Conservation (phyloP, 2,329 filamentous ascomycete species). For the Nemania diffusa region DNA sequence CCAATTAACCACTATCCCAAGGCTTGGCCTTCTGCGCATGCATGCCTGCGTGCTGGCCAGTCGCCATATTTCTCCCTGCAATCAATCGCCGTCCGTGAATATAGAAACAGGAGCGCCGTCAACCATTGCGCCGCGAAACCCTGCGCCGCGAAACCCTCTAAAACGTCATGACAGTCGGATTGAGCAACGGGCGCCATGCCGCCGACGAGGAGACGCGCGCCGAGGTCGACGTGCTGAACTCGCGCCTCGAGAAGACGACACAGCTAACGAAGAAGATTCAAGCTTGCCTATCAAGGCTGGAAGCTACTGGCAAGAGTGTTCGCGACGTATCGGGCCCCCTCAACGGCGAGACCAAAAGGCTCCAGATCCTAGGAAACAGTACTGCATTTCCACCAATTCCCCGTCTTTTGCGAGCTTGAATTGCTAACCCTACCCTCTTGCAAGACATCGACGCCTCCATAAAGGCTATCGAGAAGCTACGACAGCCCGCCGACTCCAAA, state of each 20-base stretch:
- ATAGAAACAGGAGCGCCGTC: neutral
- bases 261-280: slow-evolving; percentile 96
- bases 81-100: neutral
- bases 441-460: slow-evolving; percentile 86
- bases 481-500: slow-evolving; percentile 92
- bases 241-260: slow-evolving; percentile 87
- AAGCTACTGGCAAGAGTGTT: slow-evolving; percentile 89
- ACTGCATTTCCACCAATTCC: slow-evolving; percentile 44
- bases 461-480: slow-evolving; percentile 85
- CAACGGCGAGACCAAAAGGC: slow-evolving; percentile 87
- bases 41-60: neutral
- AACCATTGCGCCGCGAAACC: neutral
- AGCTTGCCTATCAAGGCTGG: slow-evolving; percentile 82
- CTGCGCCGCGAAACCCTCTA: neutral
- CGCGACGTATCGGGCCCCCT: slow-evolving; percentile 92
- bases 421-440: slow-evolving; percentile 38
- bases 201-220: slow-evolving; percentile 74
- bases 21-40: neutral
- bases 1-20: neutral
- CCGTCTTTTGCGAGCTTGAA: neutral
- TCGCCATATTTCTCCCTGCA: neutral
- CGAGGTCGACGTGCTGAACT: slow-evolving; percentile 76
- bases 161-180: slow-evolving; percentile 62
- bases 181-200: slow-evolving; percentile 59
- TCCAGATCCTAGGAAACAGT: slow-evolving; percentile 89